These are phyloP conservation scores for Apiosordaria backusii DNA, from an alignment of 495 filamentous ascomycete species.

Conservation along the genomic window DNA sequence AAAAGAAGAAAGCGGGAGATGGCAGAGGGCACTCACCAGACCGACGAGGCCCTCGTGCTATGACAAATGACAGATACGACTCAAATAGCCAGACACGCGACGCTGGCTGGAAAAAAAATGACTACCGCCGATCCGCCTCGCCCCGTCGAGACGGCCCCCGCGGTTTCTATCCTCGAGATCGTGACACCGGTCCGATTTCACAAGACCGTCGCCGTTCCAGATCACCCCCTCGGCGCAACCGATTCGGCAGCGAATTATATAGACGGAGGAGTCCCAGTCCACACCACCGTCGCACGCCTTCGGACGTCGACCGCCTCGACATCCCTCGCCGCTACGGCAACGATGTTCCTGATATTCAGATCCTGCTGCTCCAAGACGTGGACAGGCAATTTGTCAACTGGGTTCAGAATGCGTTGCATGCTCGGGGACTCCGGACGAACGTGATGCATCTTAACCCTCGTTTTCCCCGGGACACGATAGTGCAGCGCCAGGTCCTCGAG, in stretches of 20 bases:
- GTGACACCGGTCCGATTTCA: slow-evolving; percentile 28
- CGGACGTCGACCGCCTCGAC: slow-evolving; percentile 60
- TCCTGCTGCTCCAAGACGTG: slow-evolving; percentile 76
- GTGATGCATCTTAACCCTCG: slow-evolving; percentile 75
- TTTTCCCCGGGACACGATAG: slow-evolving; percentile 68
- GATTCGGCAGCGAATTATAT: slow-evolving; percentile 54
- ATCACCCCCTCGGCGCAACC: slow-evolving; percentile 39
- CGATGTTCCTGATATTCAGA: slow-evolving; percentile 87
- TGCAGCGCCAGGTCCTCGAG: slow-evolving; percentile 81
- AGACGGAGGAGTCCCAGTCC: slow-evolving; percentile 63
- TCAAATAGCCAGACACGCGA: background rate
- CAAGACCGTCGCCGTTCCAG: slow-evolving; percentile 57
- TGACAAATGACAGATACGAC: slow-evolving; percentile 43
- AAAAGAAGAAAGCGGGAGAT: slow-evolving; percentile 67
- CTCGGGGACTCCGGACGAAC: slow-evolving; percentile 67
- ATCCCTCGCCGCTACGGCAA: slow-evolving; percentile 69
- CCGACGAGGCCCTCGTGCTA: slow-evolving; percentile 26
- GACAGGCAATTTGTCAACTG: slow-evolving; percentile 77
- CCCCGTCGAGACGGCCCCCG: slow-evolving; percentile 46
- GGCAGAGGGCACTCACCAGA: slow-evolving; percentile 33
- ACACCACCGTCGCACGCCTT: slow-evolving; percentile 41
- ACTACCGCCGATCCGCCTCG: slow-evolving; percentile 56
- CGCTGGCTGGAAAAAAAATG: slow-evolving; percentile 52
- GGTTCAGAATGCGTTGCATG: slow-evolving; percentile 71
- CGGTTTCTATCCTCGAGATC: slow-evolving; percentile 39